Percentiles rank a stretch among this genome's conserved stretches.
Evolutionary conservation across 331 rosid genomes (phyloP).

Genomic region (Stylosanthes scabra): DNA sequence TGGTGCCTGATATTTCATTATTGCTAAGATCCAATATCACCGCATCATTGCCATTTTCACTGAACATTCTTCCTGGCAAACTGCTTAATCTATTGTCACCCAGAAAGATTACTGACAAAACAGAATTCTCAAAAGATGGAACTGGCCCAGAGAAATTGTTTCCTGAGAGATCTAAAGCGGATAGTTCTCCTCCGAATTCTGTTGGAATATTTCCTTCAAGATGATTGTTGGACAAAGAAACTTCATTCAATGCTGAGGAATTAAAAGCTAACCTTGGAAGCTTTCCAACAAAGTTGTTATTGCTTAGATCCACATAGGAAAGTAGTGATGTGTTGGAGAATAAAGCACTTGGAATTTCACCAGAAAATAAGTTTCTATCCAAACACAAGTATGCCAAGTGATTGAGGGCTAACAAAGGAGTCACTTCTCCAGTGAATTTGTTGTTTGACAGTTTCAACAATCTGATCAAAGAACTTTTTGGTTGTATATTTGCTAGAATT

Average conservation of each 20-base stretch:
- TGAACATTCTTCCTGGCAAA: not conserved
- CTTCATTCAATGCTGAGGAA: not conserved
- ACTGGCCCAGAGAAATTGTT: not conserved
- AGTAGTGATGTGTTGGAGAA: not conserved
- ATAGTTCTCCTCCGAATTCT: not conserved
- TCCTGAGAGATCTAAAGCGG: not conserved
- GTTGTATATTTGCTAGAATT: not conserved
- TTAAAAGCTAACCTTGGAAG: not conserved
- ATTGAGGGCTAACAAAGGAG: not conserved
- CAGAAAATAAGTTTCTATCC: not conserved
- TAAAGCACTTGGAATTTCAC: not conserved
- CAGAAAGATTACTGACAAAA: not conserved
- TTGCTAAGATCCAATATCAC: not conserved
- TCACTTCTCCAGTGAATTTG: not conserved
- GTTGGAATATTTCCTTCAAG: not conserved
- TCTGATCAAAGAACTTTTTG: not conserved
- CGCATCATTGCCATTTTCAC: too few species aligned
- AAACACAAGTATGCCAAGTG: not conserved
- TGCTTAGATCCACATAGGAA: not conserved
- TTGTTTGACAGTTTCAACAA: not conserved
- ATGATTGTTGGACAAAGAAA: not conserved
- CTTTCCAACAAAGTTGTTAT: not conserved
- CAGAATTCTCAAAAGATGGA: not conserved
- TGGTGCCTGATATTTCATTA: not conserved
- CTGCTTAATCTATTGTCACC: not conserved